Base-by-base conservation (phyloP, 2,329 filamentous ascomycete genomes). In the Lecanoromycetidae sp. region DNA sequence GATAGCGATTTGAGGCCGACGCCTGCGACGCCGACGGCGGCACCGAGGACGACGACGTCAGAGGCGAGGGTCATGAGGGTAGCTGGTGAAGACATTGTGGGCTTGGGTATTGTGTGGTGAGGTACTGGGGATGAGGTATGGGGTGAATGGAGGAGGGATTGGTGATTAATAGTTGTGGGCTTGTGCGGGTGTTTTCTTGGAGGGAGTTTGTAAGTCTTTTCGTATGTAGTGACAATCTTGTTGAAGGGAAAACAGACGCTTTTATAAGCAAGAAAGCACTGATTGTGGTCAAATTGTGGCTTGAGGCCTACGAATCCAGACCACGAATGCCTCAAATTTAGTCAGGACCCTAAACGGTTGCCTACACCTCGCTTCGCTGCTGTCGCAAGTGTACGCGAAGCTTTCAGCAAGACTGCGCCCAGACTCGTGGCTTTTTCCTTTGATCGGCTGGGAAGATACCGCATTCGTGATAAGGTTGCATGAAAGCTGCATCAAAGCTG, bases 1-100 rank as follows among this genome's bases (percentile, higher is more conserved):
- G n/a, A 32, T 8, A 72, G 90, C 49, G 90, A 91, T 0, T 67
- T 98, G 25, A 84, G 87, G 25, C 71, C 96, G 49, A 88, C 82
- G 0, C 68, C 90, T 15, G 69, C 87, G 10, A 85, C 85, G 0
- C 71, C 85, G 41, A 73, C 76, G 25, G 79, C 75, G 52, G 88
- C 94, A 0, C 62, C 79, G 29, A 76, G 91, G 49, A 91, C 96
- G 67, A 76, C 75, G 3, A 65, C 83, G 2, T 47, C 44, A 29
- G 44, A 47, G 17, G 44, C 37, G 15, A 47, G 36, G 4, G 44
- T 47, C 5, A 41, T 17, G 22, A 47, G 20, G 5, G n/a, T 5
- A 15, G 22, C 22, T 4, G 37, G 37, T 8, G 30, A 41, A 26
- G 37, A 30, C 44, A 47, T 41, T 8, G 20, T 27, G 30, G 15